Base-by-base conservation (phyloP, 2,329 filamentous ascomycete species). In the Xylariaceae sp. region DNA sequence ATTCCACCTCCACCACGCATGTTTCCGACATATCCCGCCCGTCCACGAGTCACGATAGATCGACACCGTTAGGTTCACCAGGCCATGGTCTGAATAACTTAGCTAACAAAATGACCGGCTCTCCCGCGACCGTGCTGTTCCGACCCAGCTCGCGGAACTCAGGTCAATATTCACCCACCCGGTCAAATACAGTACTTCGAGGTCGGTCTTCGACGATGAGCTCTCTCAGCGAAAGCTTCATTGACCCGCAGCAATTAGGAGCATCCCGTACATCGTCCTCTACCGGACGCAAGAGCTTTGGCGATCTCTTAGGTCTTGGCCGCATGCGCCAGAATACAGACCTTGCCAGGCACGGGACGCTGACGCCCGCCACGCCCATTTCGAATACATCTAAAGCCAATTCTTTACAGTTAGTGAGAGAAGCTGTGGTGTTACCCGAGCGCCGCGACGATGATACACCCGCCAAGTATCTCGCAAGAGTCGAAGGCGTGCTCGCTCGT, bases 231-330 rank as follows among this genome's bases (percentile, higher is more conserved):
- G 86, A 88, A 64, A 82, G 84, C 56, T 90, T 88, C 0, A 85
- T 86, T 56, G 89, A 88, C 39, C 84, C 87, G 56, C 81, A 88
- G 4, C 79, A 84, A 5, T 85, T 88, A 2, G 86, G 86, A 3
- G 83, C 83, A 23, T 74, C 85, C n/a, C 82, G 92, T 55, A 92
- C 86, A 4, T 96, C 92, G 0, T 90, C 88, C 0, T 96, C 91
- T 0, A 93, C 88, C n/a, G 92, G 92, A 4, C 84, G 94, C 57
- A 94, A 92, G 74, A 97, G 93, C 74, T 91, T 99, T 68, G 91
- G 92, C 56, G 94, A 96, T 66, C 78, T 97, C 17, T 86, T 99
- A 68, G 88, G 85, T 11, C 77, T 97, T 17, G 82, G 85, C 63
- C 85, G 92, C 63, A 81, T 96, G 61, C 84, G 93, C 53, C 89